Evolutionary conservation across 2,329 filamentous ascomycete species (phyloP).

Genomic region (Nectriaceae sp.): DNA sequence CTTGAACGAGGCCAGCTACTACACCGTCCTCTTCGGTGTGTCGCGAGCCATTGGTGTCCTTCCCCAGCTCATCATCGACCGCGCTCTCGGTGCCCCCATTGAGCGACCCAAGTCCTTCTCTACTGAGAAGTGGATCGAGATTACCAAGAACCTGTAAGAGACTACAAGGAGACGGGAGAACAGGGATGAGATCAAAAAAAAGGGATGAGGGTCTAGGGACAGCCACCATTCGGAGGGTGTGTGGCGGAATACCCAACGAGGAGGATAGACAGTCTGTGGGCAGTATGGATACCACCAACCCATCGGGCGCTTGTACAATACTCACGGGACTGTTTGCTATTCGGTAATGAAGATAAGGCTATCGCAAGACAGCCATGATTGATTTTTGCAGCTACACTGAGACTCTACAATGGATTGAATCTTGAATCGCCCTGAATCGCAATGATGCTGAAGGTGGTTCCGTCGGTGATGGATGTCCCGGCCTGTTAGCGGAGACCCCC

Average conservation of each 20-base stretch:
- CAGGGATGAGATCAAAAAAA: conserved; percentile 9
- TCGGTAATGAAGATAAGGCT: conserved; percentile 30
- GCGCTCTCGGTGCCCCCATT: conserved; percentile 93
- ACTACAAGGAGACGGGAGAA: neutral
- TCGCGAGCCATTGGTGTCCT: conserved; percentile 97
- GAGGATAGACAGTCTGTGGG: conserved; percentile 15
- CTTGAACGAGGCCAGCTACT: conserved; percentile 98
- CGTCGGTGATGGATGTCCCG: neutral
- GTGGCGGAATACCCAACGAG: neutral
- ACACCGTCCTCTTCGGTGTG: conserved; percentile 99
- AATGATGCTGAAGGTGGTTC: neutral
- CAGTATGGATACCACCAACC: conserved; percentile 19
- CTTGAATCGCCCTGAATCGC: neutral
- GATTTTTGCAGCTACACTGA: conserved; percentile 26
- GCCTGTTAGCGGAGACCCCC: neutral
- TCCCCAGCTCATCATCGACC: conserved; percentile 99
- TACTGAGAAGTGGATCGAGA: conserved; percentile 94
- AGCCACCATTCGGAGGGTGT: neutral
- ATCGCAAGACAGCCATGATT: conserved; percentile 24
- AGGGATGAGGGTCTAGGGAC: conserved; percentile 6
- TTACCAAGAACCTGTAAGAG: conserved; percentile 85
- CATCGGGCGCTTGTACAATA: conserved; percentile 30
- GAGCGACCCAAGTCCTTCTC: conserved; percentile 99
- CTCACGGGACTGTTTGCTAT: conserved; percentile 27
- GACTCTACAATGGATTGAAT: neutral